These are phyloP conservation scores for Calocybe indica DNA, from an alignment of 768 basidiomycete species.

Conservation along the genomic window DNA sequence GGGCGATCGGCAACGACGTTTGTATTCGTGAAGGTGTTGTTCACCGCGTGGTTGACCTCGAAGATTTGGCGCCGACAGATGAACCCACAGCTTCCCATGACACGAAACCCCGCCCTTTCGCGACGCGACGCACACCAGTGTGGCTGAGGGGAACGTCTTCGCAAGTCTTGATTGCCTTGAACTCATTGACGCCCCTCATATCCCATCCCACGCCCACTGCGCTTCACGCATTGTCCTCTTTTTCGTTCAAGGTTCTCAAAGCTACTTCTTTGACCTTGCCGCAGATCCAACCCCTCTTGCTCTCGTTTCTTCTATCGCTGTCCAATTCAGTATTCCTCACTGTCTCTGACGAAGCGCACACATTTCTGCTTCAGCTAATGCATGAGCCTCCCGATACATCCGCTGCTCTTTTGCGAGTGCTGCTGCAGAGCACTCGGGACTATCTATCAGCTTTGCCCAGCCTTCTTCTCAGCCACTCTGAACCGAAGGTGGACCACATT, in stretches of 20 bases:
- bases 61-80: slow-evolving; percentile 44
- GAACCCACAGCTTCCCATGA: slow-evolving; percentile 12
- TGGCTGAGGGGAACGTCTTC: slow-evolving; percentile 83
- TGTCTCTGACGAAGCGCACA: slow-evolving; percentile 44
- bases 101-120: slow-evolving; percentile 28
- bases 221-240: slow-evolving; percentile 46
- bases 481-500: slow-evolving; percentile 66
- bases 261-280: slow-evolving; percentile 59
- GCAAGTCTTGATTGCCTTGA: slow-evolving; percentile 80
- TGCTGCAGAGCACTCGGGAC: slow-evolving; percentile 59
- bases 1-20: slow-evolving; percentile 60
- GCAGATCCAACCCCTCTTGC: slow-evolving; percentile 57
- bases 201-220: slow-evolving; percentile 69
- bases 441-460: slow-evolving; percentile 68
- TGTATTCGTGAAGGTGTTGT: slow-evolving; percentile 60
- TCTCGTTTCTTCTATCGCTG: slow-evolving; percentile 71
- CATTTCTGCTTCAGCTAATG: slow-evolving; percentile 42
- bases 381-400: slow-evolving; percentile 32
- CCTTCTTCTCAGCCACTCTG: slow-evolving; percentile 62
- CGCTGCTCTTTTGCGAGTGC: slow-evolving; percentile 43
- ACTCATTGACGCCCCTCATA: slow-evolving; percentile 63
- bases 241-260: slow-evolving; percentile 50
- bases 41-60: slow-evolving; percentile 48
- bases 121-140: slow-evolving; percentile 55
- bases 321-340: slow-evolving; percentile 51